Base-by-base conservation (phyloP, 805 yeast species). In the Candida schatavii region DNA sequence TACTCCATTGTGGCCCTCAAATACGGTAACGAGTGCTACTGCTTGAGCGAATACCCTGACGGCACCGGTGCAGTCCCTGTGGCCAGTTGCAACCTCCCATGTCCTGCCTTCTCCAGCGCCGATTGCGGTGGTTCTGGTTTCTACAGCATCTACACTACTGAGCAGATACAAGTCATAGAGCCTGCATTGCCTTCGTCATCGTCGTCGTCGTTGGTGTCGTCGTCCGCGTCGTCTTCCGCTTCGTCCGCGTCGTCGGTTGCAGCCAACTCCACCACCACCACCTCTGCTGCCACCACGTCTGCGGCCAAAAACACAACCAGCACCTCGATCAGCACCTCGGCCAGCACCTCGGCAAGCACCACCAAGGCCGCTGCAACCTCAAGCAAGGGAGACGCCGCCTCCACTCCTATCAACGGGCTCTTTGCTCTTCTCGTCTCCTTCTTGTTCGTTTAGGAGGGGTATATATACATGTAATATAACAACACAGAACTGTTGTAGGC, bases 1-100 rank as follows among this genome's bases (percentile, higher is more conserved):
- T 66, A 61, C 40, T 59, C 69, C 3, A 70, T 64, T 45, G 57
- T 66, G 36, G 77, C 74, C 33, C 23, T 70, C 28, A 53, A 48
- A 22, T 47, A 58, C 38, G 75, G 74, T 11, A 50, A 51, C 35
- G 51, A 54, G 15, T 71, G 77, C 47, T 61, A 52, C 48, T 71
- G 77, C 47, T 64, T 72, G 41, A 46, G 48, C 20, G 35, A 54
- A 5, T 43, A 53, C 28, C 77, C 77, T 11, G 27, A 23, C 11
- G 10, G 10, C 27, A 37, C 50, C 22, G 23, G 46, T 2, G 34
- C 42, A 17, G 45, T 45, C 5, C 41, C 50, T 13, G 40, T 32
- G 19, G 37, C 44, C 3, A 26, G 41, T 37, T 35, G 39, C 17
- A 35, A 35, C 18, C 13, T 25, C 14, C 30, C 39, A 35, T 35